These are phyloP conservation scores for Picea abies DNA, from an alignment of 83 land plant species.

Conservation along the genomic window DNA sequence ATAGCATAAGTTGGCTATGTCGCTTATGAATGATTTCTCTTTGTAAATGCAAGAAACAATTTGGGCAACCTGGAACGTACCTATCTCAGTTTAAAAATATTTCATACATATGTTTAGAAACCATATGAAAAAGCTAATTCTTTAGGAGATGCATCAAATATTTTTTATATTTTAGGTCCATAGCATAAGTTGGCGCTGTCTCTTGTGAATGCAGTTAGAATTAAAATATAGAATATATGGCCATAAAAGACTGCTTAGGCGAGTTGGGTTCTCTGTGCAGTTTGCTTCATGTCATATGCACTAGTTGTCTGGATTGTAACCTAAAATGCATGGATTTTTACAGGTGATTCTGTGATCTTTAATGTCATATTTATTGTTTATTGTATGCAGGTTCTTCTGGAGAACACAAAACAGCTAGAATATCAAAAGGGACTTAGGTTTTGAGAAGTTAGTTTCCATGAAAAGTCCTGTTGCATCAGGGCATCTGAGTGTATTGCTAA, in stretches of 20 bases:
- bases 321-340: background rate
- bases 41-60: too few relatives aligned
- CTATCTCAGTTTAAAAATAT: background rate
- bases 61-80: too few relatives aligned
- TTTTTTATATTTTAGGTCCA: background rate
- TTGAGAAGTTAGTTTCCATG: background rate
- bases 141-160: background rate
- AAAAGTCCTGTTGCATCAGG: background rate
- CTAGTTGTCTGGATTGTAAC: background rate
- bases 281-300: background rate
- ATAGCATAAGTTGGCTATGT: background rate
- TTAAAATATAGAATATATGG: background rate
- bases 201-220: background rate
- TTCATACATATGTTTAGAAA: background rate
- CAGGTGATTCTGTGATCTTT: background rate
- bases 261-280: background rate
- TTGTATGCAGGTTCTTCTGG: constrained; percentile 12
- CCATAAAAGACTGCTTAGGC: background rate
- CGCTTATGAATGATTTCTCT: background rate
- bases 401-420: constrained; percentile 14
- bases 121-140: background rate
- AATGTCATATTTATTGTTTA: background rate
- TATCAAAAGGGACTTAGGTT: constrained; percentile 10
- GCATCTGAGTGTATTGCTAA: background rate
- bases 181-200: background rate